phyloP scores from a whole-genome alignment of 192 early-diverging fungal species.

The Mortierella alpina region DNA sequence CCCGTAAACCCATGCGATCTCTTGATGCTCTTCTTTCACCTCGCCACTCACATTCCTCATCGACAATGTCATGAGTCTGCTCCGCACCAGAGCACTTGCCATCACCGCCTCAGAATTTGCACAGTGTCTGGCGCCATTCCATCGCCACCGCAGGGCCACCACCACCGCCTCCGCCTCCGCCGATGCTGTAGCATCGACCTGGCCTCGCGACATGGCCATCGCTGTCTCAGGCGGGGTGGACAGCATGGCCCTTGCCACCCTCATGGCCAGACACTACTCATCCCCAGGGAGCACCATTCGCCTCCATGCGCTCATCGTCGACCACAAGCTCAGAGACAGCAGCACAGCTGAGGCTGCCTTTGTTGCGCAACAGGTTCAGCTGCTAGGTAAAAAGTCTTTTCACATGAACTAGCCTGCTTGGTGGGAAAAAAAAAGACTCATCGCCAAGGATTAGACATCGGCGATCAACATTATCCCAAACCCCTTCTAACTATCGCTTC shows the following conservation, averaged over 20 bases:
- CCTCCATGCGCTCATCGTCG: conserved; percentile 59
- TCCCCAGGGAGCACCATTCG: not conserved
- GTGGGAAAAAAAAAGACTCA: no score
- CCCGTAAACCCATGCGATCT: no score
- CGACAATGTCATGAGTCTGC: conserved; percentile 20
- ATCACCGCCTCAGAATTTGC: conserved; percentile 38
- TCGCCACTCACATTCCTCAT: not conserved
- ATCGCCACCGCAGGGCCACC: not conserved
- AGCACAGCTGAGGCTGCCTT: conserved; percentile 53
- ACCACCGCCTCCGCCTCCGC: not conserved
- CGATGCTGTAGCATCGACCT: no score
- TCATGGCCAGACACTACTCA: conserved; percentile 21
- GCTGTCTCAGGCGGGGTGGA: conserved; percentile 57
- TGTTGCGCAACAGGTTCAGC: conserved; percentile 38
- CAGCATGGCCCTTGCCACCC: conserved; percentile 48
- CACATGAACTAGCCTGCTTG: no score
- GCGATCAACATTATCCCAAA: no score
- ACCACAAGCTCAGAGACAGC: conserved; percentile 55
- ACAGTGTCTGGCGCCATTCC: conserved; percentile 2
- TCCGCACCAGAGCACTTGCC: not conserved
- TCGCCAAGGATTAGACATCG: no score
- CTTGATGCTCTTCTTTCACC: no score
- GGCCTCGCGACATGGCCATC: conserved; percentile 14
- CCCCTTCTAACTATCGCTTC: not conserved
- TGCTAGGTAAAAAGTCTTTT: conserved; percentile 22